phyloP scores from a whole-genome alignment of 306 rosid species.

The Prunus davidiana region DNA sequence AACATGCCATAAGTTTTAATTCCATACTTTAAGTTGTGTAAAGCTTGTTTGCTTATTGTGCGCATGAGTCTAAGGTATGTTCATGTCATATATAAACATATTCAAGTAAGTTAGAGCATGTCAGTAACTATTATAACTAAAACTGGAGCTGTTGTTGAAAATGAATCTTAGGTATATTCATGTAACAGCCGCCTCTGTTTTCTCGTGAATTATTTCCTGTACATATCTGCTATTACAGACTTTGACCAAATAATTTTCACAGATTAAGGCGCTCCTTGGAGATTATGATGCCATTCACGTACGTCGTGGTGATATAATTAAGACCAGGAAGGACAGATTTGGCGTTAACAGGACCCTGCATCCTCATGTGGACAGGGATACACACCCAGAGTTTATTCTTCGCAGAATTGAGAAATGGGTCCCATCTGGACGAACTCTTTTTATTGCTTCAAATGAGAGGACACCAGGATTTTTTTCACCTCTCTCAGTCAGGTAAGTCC shows the following conservation, averaged over 20 bases:
- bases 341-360: conserved; percentile 71
- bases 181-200: neutral
- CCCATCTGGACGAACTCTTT: conserved; percentile 77
- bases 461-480: conserved; percentile 81
- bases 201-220: neutral
- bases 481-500: conserved; percentile 68
- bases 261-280: conserved; percentile 59
- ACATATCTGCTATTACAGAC: conserved; percentile 3
- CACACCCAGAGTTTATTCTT: conserved; percentile 75
- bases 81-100: neutral
- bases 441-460: conserved; percentile 94
- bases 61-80: neutral
- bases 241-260: conserved; percentile 22
- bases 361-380: conserved; percentile 96
- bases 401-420: conserved; percentile 83
- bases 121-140: neutral
- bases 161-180: too few species aligned
- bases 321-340: conserved; percentile 86
- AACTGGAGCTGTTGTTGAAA: neutral
- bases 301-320: conserved; percentile 95
- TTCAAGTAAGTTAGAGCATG: neutral
- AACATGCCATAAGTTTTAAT: conserved; percentile 1
- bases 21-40: neutral
- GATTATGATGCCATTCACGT: conserved; percentile 90
- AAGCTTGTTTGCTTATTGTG: neutral